Conservation (phyloP, 1,139 yeast species). For the Lodderomyces metapsilosis region DNA sequence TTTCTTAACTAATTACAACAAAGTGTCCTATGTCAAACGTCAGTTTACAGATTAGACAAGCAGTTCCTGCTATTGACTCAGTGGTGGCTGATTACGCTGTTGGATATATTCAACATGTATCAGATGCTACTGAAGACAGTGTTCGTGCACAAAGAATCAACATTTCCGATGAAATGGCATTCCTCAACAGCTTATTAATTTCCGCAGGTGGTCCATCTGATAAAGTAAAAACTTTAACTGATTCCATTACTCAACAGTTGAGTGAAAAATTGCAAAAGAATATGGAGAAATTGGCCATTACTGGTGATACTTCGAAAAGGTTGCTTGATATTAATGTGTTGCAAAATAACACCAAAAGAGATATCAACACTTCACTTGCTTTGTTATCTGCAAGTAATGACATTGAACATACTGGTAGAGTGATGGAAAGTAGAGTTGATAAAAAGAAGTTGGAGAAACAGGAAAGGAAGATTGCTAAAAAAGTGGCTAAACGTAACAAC, state of each 20-base stretch:
- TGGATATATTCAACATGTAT: constrained; percentile 81
- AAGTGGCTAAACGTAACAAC: constrained; percentile 90
- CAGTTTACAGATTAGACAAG: constrained; percentile 77
- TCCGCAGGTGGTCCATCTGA: constrained; percentile 79
- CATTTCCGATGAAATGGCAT: constrained; percentile 62
- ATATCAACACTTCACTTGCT: constrained; percentile 68
- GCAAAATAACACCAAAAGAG: constrained; percentile 61
- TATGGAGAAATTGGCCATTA: constrained; percentile 62
- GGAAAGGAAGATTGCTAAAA: constrained; percentile 93
- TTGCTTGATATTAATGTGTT: constrained; percentile 67
- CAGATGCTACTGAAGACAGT: constrained; percentile 73
- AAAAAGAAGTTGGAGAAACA: constrained; percentile 96
- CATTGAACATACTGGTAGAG: constrained; percentile 88
- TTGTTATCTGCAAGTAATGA: constrained; percentile 75
- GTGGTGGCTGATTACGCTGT: constrained; percentile 91
- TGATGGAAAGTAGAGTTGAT: constrained; percentile 91
- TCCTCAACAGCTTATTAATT: constrained; percentile 58
- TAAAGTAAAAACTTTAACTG: constrained; percentile 50
- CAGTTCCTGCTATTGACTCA: constrained; percentile 83
- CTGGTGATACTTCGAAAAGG: constrained; percentile 83
- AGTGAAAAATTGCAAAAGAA: constrained; percentile 61
- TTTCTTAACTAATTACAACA: too few species aligned
- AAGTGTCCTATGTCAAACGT: constrained; percentile 44
- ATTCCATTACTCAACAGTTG: constrained; percentile 47
- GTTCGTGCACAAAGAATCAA: constrained; percentile 74